Conservation (phyloP, 306 rosid genomes). For the Neltuma alba region DNA sequence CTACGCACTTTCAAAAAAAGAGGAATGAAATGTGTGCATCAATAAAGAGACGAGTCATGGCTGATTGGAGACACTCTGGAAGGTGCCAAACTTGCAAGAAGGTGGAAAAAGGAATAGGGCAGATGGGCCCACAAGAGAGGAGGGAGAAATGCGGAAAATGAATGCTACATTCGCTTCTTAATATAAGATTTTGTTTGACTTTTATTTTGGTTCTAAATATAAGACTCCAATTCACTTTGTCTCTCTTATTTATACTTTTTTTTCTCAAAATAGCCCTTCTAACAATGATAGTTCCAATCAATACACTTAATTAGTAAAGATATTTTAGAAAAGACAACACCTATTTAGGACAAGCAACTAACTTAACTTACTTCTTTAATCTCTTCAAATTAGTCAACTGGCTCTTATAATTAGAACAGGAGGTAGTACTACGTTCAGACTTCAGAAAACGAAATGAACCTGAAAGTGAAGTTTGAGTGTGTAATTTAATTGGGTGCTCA, state of each 20-base stretch:
- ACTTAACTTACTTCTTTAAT: no score
- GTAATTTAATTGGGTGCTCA: not conserved
- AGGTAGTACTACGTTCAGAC: not conserved
- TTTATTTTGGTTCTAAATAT: no score
- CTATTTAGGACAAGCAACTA: no score
- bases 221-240: no score
- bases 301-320: no score
- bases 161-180: not conserved
- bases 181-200: no score
- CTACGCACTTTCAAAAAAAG: conserved; percentile 30
- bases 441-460: conserved; percentile 7
- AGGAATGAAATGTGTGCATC: conserved; percentile 46
- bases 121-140: not conserved
- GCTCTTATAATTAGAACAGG: no score
- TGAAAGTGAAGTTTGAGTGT: not conserved
- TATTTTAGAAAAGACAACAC: no score
- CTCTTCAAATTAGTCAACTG: no score
- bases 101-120: conserved; percentile 1
- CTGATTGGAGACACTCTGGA: conserved; percentile 41
- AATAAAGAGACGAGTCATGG: conserved; percentile 36
- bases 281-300: no score
- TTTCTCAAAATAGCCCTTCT: no score
- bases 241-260: no score
- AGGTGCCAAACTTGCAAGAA: conserved; percentile 37
- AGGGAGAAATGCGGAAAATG: not conserved